Evolutionary conservation across 2,329 filamentous ascomycete species (phyloP), one percentile per base, ranked within the genome.

Genomic region (Cladosporium sp.): DNA sequence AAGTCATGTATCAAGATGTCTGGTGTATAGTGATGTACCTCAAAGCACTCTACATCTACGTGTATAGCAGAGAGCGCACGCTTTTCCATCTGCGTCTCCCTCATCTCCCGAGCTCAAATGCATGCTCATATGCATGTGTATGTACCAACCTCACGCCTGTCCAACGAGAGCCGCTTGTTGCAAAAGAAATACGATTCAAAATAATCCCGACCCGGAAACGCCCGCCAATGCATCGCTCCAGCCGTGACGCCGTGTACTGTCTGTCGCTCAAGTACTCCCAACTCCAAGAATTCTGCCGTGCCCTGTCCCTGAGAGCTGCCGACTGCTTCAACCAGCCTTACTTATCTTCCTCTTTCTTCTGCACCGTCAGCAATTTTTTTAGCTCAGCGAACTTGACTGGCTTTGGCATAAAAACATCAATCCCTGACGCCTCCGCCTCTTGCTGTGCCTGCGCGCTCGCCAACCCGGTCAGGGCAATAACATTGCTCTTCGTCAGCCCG

Each of bases 361-460:
- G 32, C 7, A 59, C 63, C 14, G 54, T 58, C 36, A 74, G 57
- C 52, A 74, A 58, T 32, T 67, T 67, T 64, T 66, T 68, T 41
- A 74, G 26, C 51, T 72, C 71, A 28, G 64, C 69, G 52, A 74
- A 72, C 38, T 72, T 72, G 0, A 72, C 74, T 2, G 75, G 75
- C 59, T 77, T 77, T 10, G 75, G 68, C 58, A 76, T 57, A 18
- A 74, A 77, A n/a, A 75, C 65, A 69, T 75, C 72, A 21, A 76
- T 68, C 2, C 73, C 74, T 1, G 64, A 69, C 1, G 66, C 66
- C 28, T 70, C 69, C 3, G 74, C 74, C 59, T 76, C 74, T 26
- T 68, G 64, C 54, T 71, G 70, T 11, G 71, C 72, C 41, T 72
- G 68, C 11, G 67, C 72, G 52, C 71, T 72, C 11, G 73, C 74